Evolutionary conservation across 2,329 filamentous ascomycete species (phyloP).

Genomic region (Paracoccidioides brasiliensis): DNA sequence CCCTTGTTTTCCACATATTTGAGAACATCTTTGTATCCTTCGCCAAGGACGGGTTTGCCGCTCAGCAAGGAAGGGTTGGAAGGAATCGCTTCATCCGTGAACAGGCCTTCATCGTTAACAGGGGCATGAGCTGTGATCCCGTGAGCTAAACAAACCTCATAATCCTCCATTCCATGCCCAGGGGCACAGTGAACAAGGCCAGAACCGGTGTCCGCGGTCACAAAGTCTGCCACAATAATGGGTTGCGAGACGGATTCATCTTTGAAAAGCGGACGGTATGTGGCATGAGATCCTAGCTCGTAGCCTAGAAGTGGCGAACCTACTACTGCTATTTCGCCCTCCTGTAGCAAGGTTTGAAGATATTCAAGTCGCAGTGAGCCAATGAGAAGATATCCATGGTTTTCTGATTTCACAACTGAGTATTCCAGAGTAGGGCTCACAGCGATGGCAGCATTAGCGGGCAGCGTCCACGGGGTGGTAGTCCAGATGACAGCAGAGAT

Average conservation of each 20-base stretch:
- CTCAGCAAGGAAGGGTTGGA: conserved; percentile 52
- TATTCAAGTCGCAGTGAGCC: conserved; percentile 56
- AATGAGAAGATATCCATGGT: conserved; percentile 52
- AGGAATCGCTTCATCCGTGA: conserved; percentile 68
- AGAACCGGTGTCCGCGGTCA: conserved; percentile 78
- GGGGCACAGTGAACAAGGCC: conserved; percentile 92
- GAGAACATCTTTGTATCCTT: conserved; percentile 57
- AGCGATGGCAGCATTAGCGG: conserved; percentile 82
- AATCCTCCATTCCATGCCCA: conserved; percentile 94
- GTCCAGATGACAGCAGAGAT: conserved; percentile 92
- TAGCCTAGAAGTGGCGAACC: conserved; percentile 48
- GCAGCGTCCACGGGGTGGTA: conserved; percentile 93
- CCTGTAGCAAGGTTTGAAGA: conserved; percentile 39
- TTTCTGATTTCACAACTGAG: conserved; percentile 46
- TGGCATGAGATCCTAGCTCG: conserved; percentile 47
- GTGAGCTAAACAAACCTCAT: conserved; percentile 60
- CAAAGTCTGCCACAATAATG: conserved; percentile 75
- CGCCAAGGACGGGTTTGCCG: conserved; percentile 58
- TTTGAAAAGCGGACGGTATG: conserved; percentile 60
- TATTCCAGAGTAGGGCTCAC: conserved; percentile 66
- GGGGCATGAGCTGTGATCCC: conserved; percentile 68
- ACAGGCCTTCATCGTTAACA: conserved; percentile 67
- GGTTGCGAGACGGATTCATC: conserved; percentile 48
- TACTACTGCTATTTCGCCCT: conserved; percentile 39
- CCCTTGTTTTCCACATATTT: conserved; percentile 48